phyloP scores from a whole-genome alignment of 2,329 filamentous ascomycete species.

The Botrytis hyacinthi region DNA sequence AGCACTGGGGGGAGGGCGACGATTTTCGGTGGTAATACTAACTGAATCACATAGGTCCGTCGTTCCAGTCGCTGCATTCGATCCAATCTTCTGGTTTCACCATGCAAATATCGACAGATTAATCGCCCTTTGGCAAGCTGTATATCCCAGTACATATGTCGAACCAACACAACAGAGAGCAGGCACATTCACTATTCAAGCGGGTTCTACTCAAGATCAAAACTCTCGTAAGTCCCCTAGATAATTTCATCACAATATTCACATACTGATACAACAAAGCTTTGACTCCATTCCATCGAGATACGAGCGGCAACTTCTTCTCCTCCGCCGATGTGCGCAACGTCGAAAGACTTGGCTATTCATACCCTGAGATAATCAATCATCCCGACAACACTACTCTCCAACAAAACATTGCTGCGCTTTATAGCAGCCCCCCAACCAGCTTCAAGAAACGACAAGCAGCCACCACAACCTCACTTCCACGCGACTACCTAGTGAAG shows the following conservation, averaged over 20 bases:
- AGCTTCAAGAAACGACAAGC: not conserved
- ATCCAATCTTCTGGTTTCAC: slow-evolving; percentile 54
- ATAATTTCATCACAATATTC: not conserved
- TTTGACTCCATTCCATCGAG: slow-evolving; percentile 60
- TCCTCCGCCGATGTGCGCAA: slow-evolving; percentile 11
- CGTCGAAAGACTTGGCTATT: slow-evolving; percentile 59
- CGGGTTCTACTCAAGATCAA: slow-evolving; percentile 24
- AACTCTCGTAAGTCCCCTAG: slow-evolving; percentile 6
- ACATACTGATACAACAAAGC: slow-evolving; percentile 37
- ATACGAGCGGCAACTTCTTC: slow-evolving; percentile 16
- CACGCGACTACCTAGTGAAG: slow-evolving; percentile 38
- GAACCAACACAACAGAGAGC: slow-evolving; percentile 51
- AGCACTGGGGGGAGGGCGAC: fast-evolving
- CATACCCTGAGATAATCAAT: slow-evolving; percentile 57
- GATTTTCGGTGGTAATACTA: not conserved
- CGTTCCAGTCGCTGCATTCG: slow-evolving; percentile 70
- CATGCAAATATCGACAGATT: slow-evolving; percentile 65
- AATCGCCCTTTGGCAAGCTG: slow-evolving; percentile 71
- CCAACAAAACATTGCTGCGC: slow-evolving; percentile 8
- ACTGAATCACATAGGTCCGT: slow-evolving; percentile 34
- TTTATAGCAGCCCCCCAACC: slow-evolving; percentile 10
- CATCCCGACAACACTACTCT: slow-evolving; percentile 16
- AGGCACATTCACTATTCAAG: slow-evolving; percentile 58
- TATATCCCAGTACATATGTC: slow-evolving; percentile 68
- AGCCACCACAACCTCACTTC: slow-evolving; percentile 22